phyloP scores from a whole-genome alignment of 139 green algal genomes.

The Chlorella sorokiniana region DNA sequence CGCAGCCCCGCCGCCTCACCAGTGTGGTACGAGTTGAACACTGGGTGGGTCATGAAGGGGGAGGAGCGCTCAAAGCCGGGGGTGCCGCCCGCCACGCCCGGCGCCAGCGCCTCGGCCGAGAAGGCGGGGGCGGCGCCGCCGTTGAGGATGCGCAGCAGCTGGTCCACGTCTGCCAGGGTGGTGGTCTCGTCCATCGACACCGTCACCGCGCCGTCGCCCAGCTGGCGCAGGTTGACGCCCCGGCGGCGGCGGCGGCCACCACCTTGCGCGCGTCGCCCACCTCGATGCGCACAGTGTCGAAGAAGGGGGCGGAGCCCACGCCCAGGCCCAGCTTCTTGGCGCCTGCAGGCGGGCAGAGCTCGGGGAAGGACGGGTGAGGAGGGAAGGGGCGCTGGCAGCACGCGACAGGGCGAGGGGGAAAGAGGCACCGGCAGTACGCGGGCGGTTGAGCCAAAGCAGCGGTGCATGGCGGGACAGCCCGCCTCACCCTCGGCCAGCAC shows the following conservation, averaged over 20 bases:
- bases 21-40: conserved; percentile 95
- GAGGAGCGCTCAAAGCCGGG: conserved; percentile 63
- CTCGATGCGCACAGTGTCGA: conserved; percentile 91
- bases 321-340: conserved; percentile 77
- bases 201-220: conserved; percentile 72
- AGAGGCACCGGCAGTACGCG: neutral
- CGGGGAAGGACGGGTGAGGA: neutral
- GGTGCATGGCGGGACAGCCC: neutral
- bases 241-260: conserved; percentile 30
- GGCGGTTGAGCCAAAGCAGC: neutral
- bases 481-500: conserved; percentile 80
- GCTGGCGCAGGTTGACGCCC: conserved; percentile 87
- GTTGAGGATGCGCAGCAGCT: conserved; percentile 80
- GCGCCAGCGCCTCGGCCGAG: conserved; percentile 75
- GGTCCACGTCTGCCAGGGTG: conserved; percentile 85
- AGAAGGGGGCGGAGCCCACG: conserved; percentile 76
- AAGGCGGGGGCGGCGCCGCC: conserved; percentile 70
- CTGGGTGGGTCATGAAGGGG: conserved; percentile 80
- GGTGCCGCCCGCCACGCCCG: conserved; percentile 13
- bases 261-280: conserved; percentile 47
- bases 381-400: neutral
- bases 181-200: conserved; percentile 96
- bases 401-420: neutral
- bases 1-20: neutral
- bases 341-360: conserved; percentile 21